Evolutionary conservation across 495 filamentous ascomycete genomes (phyloP).

Genomic region (Lasiosphaeria miniovina): DNA sequence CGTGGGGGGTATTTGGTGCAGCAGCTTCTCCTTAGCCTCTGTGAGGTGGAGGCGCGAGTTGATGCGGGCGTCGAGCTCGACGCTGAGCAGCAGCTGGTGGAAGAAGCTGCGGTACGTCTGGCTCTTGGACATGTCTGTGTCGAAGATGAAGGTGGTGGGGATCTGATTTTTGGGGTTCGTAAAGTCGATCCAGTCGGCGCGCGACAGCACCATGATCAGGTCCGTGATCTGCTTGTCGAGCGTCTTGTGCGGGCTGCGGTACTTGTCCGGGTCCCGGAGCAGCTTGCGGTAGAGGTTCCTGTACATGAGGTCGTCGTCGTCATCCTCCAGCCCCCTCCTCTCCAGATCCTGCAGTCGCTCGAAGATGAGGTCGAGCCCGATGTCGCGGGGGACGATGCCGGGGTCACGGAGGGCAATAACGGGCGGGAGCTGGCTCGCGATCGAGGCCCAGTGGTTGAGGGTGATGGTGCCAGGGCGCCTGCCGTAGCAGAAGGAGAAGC

Average conservation of each 20-base stretch:
- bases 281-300: slow-evolving; percentile 49
- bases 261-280: slow-evolving; percentile 51
- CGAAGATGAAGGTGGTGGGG: slow-evolving; percentile 60
- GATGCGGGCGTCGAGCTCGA: slow-evolving; percentile 64
- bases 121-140: slow-evolving; percentile 34
- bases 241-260: slow-evolving; percentile 48
- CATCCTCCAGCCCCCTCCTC: slow-evolving; percentile 52
- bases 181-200: slow-evolving; percentile 66
- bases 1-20: slow-evolving; percentile 58
- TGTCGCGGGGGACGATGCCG: slow-evolving; percentile 50
- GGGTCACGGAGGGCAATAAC: slow-evolving; percentile 48
- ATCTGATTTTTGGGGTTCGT: slow-evolving; percentile 61
- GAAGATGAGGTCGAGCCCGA: slow-evolving; percentile 51
- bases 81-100: slow-evolving; percentile 66
- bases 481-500: slow-evolving; percentile 58
- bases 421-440: slow-evolving; percentile 47
- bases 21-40: slow-evolving; percentile 53
- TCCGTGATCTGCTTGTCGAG: slow-evolving; percentile 67
- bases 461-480: slow-evolving; percentile 58
- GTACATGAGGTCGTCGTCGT: slow-evolving; percentile 53
- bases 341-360: slow-evolving; percentile 55
- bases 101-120: slow-evolving; percentile 59
- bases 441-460: slow-evolving; percentile 54
- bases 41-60: slow-evolving; percentile 51
- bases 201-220: slow-evolving; percentile 60